Conservation (phyloP, 2,329 filamentous ascomycete species). For the Chaetomium globosum region DNA sequence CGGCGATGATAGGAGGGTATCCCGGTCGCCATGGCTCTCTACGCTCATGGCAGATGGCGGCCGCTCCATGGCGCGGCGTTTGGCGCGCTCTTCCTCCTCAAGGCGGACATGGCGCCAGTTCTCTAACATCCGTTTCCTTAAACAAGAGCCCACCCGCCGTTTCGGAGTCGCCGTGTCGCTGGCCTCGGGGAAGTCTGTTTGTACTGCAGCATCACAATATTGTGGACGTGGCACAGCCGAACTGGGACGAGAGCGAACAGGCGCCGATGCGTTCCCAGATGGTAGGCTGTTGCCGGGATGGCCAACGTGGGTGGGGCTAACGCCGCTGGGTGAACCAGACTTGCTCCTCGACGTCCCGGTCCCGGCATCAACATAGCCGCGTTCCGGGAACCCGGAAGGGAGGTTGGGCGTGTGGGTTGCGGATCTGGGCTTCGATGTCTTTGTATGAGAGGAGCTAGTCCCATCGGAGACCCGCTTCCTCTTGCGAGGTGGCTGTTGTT, state of each 20-base stretch:
- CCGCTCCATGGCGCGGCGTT: slow-evolving; percentile 37
- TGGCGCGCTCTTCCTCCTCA: slow-evolving; percentile 47
- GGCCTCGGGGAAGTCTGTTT: slow-evolving; percentile 55
- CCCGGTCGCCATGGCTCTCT: slow-evolving; percentile 45
- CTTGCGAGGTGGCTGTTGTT: slow-evolving; percentile 52
- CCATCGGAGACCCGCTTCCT: slow-evolving; percentile 66
- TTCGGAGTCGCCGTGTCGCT: slow-evolving; percentile 45
- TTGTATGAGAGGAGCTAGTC: slow-evolving; percentile 40
- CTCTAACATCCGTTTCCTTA: slow-evolving; percentile 57
- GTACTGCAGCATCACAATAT: slow-evolving; percentile 56
- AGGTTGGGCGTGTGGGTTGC: slow-evolving; percentile 33
- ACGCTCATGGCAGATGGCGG: slow-evolving; percentile 46
- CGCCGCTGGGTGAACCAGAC: slow-evolving; percentile 52
- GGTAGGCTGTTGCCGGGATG: slow-evolving; percentile 11
- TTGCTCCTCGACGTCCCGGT: slow-evolving; percentile 54
- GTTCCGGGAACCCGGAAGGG: slow-evolving; percentile 44
- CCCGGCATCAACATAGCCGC: slow-evolving; percentile 55
- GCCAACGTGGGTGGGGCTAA: slow-evolving; percentile 19
- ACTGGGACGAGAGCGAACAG: slow-evolving; percentile 43
- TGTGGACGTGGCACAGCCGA: slow-evolving; percentile 47
- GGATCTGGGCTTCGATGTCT: slow-evolving; percentile 36
- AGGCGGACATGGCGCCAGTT: slow-evolving; percentile 49
- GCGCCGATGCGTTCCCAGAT: slow-evolving; percentile 36
- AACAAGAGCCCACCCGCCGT: slow-evolving; percentile 53
- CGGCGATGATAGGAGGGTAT: slow-evolving; percentile 30